These are phyloP conservation scores for Fusarium equiseti DNA, from an alignment of 2,329 filamentous ascomycete genomes.

Conservation along the genomic window DNA sequence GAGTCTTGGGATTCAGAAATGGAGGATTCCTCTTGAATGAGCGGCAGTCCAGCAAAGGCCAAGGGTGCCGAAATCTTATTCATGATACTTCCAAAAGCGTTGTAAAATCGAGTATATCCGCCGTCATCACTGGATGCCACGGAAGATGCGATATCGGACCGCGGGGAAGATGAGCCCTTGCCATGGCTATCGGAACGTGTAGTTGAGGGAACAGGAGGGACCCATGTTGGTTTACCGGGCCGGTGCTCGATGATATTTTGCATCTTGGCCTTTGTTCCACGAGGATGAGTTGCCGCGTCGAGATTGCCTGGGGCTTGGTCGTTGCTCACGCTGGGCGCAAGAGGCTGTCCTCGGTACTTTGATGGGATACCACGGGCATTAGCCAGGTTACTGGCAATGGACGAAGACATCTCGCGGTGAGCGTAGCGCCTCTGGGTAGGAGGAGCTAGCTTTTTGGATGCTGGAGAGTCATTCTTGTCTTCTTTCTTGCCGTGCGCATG, in stretches of 20 bases:
- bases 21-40: conserved; percentile 67
- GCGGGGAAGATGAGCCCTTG: conserved; percentile 45
- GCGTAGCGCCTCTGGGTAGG: conserved; percentile 63
- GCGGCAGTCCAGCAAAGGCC: conserved; percentile 90
- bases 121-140: conserved; percentile 68
- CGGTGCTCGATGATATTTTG: conserved; percentile 67
- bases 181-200: conserved; percentile 44
- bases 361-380: conserved; percentile 83
- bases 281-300: conserved; percentile 66
- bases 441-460: conserved; percentile 49
- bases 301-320: conserved; percentile 80
- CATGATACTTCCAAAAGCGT: conserved; percentile 88
- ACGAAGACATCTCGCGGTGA: conserved; percentile 79
- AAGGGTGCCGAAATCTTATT: conserved; percentile 90
- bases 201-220: conserved; percentile 56
- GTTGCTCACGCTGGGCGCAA: conserved; percentile 78
- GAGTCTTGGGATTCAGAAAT: conserved; percentile 50
- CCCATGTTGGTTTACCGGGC: conserved; percentile 65
- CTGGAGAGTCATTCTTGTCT: conserved; percentile 30
- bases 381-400: conserved; percentile 89
- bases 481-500: conserved; percentile 44
- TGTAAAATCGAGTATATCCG: conserved; percentile 91
- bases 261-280: conserved; percentile 65
- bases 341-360: conserved; percentile 73
- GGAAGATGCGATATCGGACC: conserved; percentile 43